These are phyloP conservation scores for Ceratobasidium sp. DNA, from an alignment of 1,284 basidiomycete species.

Conservation along the genomic window DNA sequence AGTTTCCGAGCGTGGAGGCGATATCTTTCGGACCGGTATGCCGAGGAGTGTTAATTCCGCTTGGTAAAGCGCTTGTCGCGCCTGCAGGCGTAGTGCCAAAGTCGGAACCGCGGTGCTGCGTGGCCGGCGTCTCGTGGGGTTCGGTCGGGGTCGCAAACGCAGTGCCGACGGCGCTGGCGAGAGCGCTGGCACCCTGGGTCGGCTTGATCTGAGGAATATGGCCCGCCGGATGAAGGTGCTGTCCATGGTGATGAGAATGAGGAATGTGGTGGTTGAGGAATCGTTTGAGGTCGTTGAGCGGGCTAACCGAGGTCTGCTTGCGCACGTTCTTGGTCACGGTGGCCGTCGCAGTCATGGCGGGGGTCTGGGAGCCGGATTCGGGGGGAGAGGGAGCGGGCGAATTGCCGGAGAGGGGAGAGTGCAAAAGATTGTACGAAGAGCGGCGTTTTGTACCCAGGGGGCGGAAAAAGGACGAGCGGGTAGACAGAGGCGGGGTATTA, in stretches of 20 bases:
- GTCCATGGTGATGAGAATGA: conserved; percentile 56
- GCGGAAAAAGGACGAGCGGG: conserved; percentile 40
- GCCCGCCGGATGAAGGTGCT: conserved; percentile 29
- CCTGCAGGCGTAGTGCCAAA: conserved; percentile 51
- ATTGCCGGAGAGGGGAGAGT: conserved; percentile 38
- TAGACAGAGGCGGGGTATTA: conserved; percentile 14
- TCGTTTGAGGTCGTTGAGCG: conserved; percentile 90
- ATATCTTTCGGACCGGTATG: conserved; percentile 48
- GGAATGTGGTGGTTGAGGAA: conserved; percentile 92
- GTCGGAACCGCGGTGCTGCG: conserved; percentile 58
- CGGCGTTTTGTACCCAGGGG: conserved; percentile 40
- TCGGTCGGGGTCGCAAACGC: conserved; percentile 52
- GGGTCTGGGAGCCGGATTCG: conserved; percentile 42
- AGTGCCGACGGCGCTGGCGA: conserved; percentile 45
- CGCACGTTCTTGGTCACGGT: conserved; percentile 15
- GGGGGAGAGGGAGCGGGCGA: conserved; percentile 39
- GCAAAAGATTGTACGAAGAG: conserved; percentile 37
- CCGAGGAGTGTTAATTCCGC: conserved; percentile 47
- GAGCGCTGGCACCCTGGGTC: conserved; percentile 47
- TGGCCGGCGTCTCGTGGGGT: conserved; percentile 55
- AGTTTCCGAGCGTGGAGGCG: conserved; percentile 52
- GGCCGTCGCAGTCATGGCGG: conserved; percentile 33
- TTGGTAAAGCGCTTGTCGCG: conserved; percentile 32
- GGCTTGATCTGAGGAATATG: conserved; percentile 46
- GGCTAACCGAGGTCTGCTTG: conserved; percentile 58